Conservation (phyloP, 805 yeast genomes). For the Saccharomyces kudriavzevii region DNA sequence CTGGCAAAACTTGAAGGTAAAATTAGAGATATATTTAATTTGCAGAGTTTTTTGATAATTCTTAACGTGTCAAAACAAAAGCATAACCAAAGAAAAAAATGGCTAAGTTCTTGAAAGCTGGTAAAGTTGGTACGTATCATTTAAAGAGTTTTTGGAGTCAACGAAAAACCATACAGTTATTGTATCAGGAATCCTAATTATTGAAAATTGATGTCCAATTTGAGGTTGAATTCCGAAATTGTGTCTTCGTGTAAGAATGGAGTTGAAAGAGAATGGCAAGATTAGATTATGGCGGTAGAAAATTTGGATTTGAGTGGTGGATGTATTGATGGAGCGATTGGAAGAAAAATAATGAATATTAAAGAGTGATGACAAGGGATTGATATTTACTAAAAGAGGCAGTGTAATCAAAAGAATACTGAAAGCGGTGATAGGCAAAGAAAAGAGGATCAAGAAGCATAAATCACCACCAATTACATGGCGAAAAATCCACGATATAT, state of each 20-base stretch:
- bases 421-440: too few species aligned
- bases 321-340: not conserved
- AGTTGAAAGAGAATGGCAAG: not conserved
- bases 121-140: constrained; percentile 72
- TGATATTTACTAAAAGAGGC: not conserved
- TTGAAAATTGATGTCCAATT: not conserved
- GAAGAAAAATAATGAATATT: not conserved
- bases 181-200: not conserved
- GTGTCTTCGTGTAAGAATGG: not conserved
- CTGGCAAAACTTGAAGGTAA: not conserved
- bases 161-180: not conserved
- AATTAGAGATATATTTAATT: not conserved
- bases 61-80: constrained; percentile 10
- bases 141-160: not conserved
- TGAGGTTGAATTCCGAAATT: not conserved
- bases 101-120: constrained; percentile 99
- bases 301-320: not conserved
- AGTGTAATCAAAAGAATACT: not conserved
- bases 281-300: not conserved
- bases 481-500: not conserved
- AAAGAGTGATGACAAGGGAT: not conserved
- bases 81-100: constrained; percentile 41
- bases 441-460: not conserved
- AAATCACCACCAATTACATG: not conserved
- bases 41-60: not conserved